A percentile compares a stretch with the other conserved stretches of the same genome.
Conservation (phyloP, 768 basidiomycete genomes). For the Auriculariales sp. region DNA sequence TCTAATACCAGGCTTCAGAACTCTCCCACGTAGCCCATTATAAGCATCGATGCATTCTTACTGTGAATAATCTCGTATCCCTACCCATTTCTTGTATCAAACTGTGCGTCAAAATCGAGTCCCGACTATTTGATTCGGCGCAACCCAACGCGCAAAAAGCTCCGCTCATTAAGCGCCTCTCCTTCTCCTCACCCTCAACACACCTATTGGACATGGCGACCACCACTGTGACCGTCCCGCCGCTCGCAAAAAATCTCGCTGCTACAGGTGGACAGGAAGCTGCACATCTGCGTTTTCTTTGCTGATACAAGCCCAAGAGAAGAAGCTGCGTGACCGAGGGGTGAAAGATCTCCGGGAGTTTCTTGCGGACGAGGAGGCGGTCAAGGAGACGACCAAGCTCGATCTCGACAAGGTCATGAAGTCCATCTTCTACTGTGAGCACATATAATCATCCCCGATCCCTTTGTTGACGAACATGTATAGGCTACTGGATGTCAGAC, state of each 20-base stretch:
- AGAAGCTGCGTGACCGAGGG: constrained; percentile 84
- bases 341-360: constrained; percentile 66
- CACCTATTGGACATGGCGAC: not conserved
- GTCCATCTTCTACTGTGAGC: constrained; percentile 84
- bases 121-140: no score
- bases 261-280: constrained; percentile 54
- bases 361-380: constrained; percentile 46
- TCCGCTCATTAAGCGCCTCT: not conserved
- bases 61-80: no score
- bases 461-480: not conserved
- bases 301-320: constrained; percentile 38
- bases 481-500: constrained; percentile 99
- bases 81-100: no score
- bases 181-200: not conserved
- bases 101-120: no score
- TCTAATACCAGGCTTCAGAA: no score
- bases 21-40: no score
- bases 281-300: constrained; percentile 1
- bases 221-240: constrained; percentile 27
- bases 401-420: constrained; percentile 96
- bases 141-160: no score
- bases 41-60: no score
- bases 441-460: not conserved
- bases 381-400: constrained; percentile 40
- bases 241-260: constrained; percentile 82